Evolutionary conservation across 2,329 filamentous ascomycete genomes (phyloP), one percentile per base, ranked within the genome.

Genomic region (Didymella lethalis): DNA sequence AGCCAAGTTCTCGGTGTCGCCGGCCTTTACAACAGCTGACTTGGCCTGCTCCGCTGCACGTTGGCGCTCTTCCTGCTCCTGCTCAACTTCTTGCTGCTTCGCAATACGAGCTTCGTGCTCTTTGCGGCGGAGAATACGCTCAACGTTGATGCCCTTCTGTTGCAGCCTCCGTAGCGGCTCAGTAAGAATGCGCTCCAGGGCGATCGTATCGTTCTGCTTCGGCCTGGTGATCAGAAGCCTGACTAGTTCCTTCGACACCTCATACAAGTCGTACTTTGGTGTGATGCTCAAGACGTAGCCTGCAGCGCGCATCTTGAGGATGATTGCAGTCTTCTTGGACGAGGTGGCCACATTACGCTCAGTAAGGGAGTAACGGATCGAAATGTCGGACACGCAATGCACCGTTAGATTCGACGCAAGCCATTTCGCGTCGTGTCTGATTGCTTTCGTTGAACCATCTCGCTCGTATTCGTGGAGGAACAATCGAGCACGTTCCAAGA

Each of bases 131-230:
- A 99, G 83, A 62, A 99, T 98, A 48, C 95, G 90, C 71, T 97
- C 92, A 38, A 99, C 95, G 66, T 99, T 98, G 82, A 97, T 98
- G 1, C 95, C 95, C 64, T 95, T 92, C 60, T 88, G 88, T 68
- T 92, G 89, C 40, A 99, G 80, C 50, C 93, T 89, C 46, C 90
- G 85, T 25, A 99, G 83, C 67, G 94, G 92, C 8, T 95, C 88
- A 57, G 91, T 94, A 36, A 99, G 81, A 63, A 99, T 90, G 52
- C 92, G 93, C 77, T 98, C 95, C 55, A 99, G 87, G 53, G 95
- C 94, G 55, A 97, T 85, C 54, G 92, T 92, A 2, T 94, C 93
- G 64, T 91, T 94, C 69, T 96, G 91, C 66, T 91, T 93, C 7
- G 94, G 93, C 23, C 92, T 86, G 51, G 87, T 86, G 47, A 99